Evolutionary conservation across 2,329 filamentous ascomycete genomes (phyloP).

Genomic region (Xylaria sp.): DNA sequence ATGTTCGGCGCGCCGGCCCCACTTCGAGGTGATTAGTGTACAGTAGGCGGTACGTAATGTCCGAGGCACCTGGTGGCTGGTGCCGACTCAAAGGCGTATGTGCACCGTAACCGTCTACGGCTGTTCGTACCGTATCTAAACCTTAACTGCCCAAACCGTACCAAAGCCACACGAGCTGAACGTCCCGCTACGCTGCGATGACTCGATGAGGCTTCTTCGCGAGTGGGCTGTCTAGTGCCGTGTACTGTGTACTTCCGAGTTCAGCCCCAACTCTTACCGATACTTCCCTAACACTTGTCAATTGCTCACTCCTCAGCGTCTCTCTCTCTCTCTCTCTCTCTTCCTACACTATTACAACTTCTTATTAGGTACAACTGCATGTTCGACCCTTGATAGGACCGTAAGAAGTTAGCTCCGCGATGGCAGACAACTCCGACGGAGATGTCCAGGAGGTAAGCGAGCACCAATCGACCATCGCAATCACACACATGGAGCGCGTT

Average conservation of each 20-base stretch:
- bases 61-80: too few relatives aligned
- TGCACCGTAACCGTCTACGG: too few relatives aligned
- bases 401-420: slow-evolving; percentile 9
- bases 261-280: not conserved
- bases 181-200: too few relatives aligned
- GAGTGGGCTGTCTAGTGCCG: not conserved
- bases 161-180: too few relatives aligned
- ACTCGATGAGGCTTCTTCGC: not conserved
- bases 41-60: not conserved
- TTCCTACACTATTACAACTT: not conserved
- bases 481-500: not conserved
- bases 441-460: slow-evolving; percentile 30
- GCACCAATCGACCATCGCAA: not conserved
- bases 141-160: too few relatives aligned
- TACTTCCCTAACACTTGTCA: not conserved
- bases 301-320: not conserved
- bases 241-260: not conserved
- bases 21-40: not conserved
- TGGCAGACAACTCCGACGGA: slow-evolving; percentile 32
- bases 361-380: not conserved
- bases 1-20: slow-evolving; percentile 10
- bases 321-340: not conserved
- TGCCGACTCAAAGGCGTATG: too few relatives aligned
- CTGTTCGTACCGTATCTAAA: too few relatives aligned
- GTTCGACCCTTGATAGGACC: not conserved